Evolutionary conservation across 164 flowering plant species (phyloP).

Genomic region (Magnolia officinalis): DNA sequence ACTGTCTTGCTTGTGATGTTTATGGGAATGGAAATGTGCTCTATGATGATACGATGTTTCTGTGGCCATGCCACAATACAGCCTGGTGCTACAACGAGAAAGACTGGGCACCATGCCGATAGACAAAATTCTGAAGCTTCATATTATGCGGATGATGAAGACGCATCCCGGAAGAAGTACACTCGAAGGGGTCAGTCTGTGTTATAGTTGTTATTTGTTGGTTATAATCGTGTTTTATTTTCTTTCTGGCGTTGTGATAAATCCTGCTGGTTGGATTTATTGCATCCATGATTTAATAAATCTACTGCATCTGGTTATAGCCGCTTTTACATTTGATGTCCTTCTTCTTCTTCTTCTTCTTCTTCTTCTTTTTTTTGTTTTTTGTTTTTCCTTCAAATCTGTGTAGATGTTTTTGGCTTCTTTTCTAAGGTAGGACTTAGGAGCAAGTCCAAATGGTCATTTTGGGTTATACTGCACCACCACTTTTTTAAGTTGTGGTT

Average conservation of each 20-base stretch:
- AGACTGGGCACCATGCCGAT: constrained; percentile 52
- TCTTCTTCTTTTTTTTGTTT: no score
- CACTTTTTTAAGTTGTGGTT: no score
- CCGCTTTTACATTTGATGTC: not conserved
- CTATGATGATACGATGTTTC: constrained; percentile 3
- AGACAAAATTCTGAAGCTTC: constrained; percentile 83
- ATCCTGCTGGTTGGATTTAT: not conserved
- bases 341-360: no score
- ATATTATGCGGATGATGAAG: constrained; percentile 97
- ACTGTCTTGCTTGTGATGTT: not conserved
- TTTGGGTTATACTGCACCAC: no score
- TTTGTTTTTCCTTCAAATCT: no score
- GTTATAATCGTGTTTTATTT: not conserved
- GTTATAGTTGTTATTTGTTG: not conserved
- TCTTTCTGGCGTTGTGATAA: not conserved
- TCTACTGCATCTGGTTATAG: not conserved
- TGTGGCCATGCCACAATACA: constrained; percentile 28
- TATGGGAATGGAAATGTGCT: not conserved
- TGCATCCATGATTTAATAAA: not conserved
- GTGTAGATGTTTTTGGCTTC: no score
- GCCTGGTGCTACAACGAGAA: constrained; percentile 88
- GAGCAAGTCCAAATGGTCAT: no score
- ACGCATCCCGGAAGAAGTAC: constrained; percentile 75
- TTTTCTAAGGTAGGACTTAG: no score
- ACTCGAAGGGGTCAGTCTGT: constrained; percentile 60